Conservation (phyloP, 257 asterid species). For the Nicotiana tabacum region DNA sequence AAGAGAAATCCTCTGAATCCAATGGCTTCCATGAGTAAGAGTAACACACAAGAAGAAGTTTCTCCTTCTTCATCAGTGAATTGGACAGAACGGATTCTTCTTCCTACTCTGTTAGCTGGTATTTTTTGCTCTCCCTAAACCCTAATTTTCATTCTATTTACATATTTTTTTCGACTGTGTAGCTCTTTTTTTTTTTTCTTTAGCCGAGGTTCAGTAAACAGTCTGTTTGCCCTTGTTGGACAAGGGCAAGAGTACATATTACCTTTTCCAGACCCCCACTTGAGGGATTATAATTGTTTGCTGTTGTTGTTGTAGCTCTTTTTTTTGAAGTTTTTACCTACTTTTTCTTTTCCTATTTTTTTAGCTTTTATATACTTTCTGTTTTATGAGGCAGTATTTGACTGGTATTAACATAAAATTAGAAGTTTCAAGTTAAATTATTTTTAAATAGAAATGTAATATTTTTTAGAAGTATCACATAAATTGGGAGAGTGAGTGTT, state of each 20-base stretch:
- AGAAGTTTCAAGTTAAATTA: too few relatives aligned
- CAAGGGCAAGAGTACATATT: too few relatives aligned
- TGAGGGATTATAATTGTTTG: too few relatives aligned
- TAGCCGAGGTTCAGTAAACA: too few relatives aligned
- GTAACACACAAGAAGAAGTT: neutral
- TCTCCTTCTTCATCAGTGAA: conserved; percentile 32
- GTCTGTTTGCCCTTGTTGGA: too few relatives aligned
- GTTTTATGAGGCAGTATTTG: too few relatives aligned
- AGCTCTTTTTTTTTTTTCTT: neutral
- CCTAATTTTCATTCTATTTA: neutral
- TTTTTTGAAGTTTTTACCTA: neutral
- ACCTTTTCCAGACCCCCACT: too few relatives aligned
- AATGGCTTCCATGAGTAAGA: neutral
- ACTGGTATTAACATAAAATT: too few relatives aligned
- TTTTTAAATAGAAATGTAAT: too few relatives aligned
- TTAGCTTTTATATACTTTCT: conserved; percentile 41
- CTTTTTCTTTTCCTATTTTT: conserved; percentile 38
- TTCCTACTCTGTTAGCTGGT: conserved; percentile 90
- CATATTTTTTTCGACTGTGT: too few relatives aligned
- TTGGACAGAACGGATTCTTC: conserved; percentile 60
- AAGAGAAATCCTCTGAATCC: neutral
- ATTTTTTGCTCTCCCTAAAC: neutral
- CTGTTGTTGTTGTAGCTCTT: neutral
- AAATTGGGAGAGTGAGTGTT: too few relatives aligned
- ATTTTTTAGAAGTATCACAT: too few relatives aligned